phyloP scores from a whole-genome alignment of 208 protist genomes.

The Trypanosoma cruzi region DNA sequence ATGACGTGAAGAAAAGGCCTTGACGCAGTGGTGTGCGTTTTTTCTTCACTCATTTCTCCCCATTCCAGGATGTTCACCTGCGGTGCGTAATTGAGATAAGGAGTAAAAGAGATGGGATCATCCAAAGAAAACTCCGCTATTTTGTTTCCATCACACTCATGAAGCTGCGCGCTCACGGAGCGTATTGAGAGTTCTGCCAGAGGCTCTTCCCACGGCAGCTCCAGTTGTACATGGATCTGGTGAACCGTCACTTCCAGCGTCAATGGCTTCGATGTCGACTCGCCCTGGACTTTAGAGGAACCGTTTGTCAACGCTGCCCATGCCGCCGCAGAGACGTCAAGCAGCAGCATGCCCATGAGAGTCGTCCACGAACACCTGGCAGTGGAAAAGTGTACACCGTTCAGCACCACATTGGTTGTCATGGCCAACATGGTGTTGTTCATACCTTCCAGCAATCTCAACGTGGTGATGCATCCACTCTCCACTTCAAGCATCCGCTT shows the following conservation, averaged over 20 bases:
- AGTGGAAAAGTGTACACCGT: constrained; percentile 2
- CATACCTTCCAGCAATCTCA: background rate
- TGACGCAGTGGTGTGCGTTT: background rate
- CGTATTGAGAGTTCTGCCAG: constrained; percentile 10
- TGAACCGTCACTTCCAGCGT: constrained; percentile 12
- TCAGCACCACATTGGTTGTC: constrained; percentile 1
- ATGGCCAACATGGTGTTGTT: background rate
- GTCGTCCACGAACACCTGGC: constrained; percentile 6
- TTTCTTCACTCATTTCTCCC: background rate
- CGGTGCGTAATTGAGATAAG: background rate
- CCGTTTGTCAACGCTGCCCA: background rate
- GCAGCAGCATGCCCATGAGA: background rate
- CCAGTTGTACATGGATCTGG: constrained; percentile 6
- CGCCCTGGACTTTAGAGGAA: background rate
- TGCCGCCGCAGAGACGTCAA: background rate
- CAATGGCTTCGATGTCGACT: background rate
- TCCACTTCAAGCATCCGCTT: constrained; percentile 15
- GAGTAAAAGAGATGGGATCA: constrained; percentile 15
- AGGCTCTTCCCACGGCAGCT: constrained; percentile 30
- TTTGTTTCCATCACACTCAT: background rate
- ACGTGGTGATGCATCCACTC: constrained; percentile 8
- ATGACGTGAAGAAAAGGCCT: constrained; percentile 3
- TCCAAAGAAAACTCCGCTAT: constrained; percentile 5
- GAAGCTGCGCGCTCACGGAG: background rate
- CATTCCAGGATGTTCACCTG: background rate